Percentiles rank a stretch among this genome's conserved stretches.
Conservation (phyloP, 148 eudicot species). For the Gaultheria prostrata region DNA sequence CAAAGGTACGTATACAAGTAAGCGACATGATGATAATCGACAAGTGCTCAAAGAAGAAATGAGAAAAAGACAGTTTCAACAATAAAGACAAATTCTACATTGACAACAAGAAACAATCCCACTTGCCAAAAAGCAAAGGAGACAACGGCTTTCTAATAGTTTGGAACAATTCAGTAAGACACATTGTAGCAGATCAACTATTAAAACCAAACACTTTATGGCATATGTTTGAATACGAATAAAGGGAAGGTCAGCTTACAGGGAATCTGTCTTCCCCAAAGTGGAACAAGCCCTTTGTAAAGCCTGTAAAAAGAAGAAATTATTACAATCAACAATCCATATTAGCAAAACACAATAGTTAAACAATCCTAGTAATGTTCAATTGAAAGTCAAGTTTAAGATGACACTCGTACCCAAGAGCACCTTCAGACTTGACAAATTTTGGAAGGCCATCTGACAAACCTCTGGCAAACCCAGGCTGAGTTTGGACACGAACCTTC, state of each 20-base stretch:
- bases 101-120: not conserved
- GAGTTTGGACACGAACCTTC: slow-evolving; percentile 42
- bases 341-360: not conserved
- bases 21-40: not conserved
- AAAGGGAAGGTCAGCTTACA: slow-evolving; percentile 21
- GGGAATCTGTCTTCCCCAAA: slow-evolving; percentile 48
- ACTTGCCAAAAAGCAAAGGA: not conserved
- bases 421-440: slow-evolving; percentile 34
- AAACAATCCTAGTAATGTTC: not conserved
- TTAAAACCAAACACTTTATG: not conserved
- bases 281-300: slow-evolving; percentile 41
- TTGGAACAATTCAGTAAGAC: not conserved
- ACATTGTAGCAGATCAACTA: not conserved
- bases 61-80: not conserved
- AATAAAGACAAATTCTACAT: too few relatives aligned
- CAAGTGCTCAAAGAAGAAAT: not conserved
- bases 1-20: not conserved
- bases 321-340: not conserved
- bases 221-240: not conserved
- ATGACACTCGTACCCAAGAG: slow-evolving; percentile 27
- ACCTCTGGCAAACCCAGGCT: slow-evolving; percentile 41
- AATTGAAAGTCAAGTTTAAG: not conserved
- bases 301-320: slow-evolving; percentile 26
- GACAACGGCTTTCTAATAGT: not conserved
- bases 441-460: slow-evolving; percentile 36